Base-by-base conservation (phyloP, 2,329 filamentous ascomycete genomes). In the Purpureocillium lavendulum region DNA sequence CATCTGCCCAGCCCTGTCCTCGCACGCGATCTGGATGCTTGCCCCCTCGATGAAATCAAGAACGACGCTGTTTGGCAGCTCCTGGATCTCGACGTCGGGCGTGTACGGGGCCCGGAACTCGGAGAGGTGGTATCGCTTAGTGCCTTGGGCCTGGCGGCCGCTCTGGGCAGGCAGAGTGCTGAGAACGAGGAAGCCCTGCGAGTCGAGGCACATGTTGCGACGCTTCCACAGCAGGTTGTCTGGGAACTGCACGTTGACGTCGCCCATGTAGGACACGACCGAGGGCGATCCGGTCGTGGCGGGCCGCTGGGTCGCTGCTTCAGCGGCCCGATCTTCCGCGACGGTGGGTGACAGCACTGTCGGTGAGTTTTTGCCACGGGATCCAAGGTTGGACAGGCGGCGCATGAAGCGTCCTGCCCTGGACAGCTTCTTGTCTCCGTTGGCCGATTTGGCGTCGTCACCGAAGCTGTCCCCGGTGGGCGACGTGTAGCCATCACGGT, bases 221-320 rank as follows among this genome's bases (percentile, higher is more conserved):
- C 90, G 84, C 67, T 97, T 98, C 92, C 92, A 98, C 11, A 98
- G 73, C 35, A 98, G 71, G 40, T 87, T 94, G 57, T 97, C 90
- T 0, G 92, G 92, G 58, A 98, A 96, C 58, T 98, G 92, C 10
- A 97, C 86, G 53, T 98, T 97, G 46, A 98, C 82, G 54, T 96
- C 87, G 36, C 89, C 87, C 60, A 94, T 75, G 45, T 83, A 80
- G 4, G 86, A 71, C 18, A 82, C 71, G 38, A 80, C 65, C 35
- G 60, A 62, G 0, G 64, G 53, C 15, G 53, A 49, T 9, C 52
- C 55, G 3, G 54, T 61, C 14, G 54, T 58, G 21, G 48, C 54
- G 7, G 57, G 54, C 13, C 54, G 50, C 7, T 44, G 14, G 10
- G 41, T 36, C 3, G 26, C 38, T 16, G 50, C 45, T 38, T 54